A percentile compares a stretch with the other conserved stretches of the same genome.
phyloP scores from a whole-genome alignment of 495 filamentous ascomycete species.

The Xylaria flabelliformis region DNA sequence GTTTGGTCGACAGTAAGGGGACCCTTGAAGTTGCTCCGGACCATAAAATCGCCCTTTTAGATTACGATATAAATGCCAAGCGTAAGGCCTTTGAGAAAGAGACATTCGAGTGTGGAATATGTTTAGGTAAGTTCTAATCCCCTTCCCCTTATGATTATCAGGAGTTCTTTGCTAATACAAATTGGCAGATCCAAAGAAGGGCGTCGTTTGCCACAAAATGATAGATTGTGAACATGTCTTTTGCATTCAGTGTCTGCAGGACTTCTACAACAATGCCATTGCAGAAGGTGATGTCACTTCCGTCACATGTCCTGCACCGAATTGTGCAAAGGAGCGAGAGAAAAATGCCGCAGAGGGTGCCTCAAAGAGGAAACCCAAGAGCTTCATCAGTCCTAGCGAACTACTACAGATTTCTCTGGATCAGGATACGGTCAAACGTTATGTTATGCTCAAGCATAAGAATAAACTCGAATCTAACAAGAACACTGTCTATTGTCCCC shows the following conservation, averaged over 20 bases:
- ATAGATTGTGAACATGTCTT: constrained; percentile 88
- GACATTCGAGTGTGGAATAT: constrained; percentile 90
- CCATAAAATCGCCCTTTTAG: constrained; percentile 75
- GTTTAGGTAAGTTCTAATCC: constrained; percentile 60
- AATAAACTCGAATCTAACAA: constrained; percentile 88
- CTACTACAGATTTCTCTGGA: constrained; percentile 83
- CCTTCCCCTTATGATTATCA: not conserved
- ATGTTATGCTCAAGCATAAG: constrained; percentile 89
- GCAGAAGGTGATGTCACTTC: constrained; percentile 78
- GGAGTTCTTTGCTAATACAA: constrained; percentile 34
- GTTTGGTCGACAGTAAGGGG: constrained; percentile 61
- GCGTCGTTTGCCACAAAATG: constrained; percentile 76
- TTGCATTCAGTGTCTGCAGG: constrained; percentile 80
- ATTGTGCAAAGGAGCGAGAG: constrained; percentile 70
- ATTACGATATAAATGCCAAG: constrained; percentile 77
- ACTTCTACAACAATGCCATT: constrained; percentile 89
- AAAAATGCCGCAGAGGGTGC: constrained; percentile 36
- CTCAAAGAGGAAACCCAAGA: constrained; percentile 56
- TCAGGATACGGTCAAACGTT: constrained; percentile 78
- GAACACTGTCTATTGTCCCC: constrained; percentile 91
- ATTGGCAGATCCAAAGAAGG: constrained; percentile 87
- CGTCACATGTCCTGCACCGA: constrained; percentile 77
- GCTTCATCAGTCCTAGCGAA: constrained; percentile 82
- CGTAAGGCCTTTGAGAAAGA: constrained; percentile 77
- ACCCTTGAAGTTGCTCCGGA: constrained; percentile 61